These are phyloP conservation scores for Solanum etuberosum DNA, from an alignment of 257 asterid genomes.

Conservation along the genomic window DNA sequence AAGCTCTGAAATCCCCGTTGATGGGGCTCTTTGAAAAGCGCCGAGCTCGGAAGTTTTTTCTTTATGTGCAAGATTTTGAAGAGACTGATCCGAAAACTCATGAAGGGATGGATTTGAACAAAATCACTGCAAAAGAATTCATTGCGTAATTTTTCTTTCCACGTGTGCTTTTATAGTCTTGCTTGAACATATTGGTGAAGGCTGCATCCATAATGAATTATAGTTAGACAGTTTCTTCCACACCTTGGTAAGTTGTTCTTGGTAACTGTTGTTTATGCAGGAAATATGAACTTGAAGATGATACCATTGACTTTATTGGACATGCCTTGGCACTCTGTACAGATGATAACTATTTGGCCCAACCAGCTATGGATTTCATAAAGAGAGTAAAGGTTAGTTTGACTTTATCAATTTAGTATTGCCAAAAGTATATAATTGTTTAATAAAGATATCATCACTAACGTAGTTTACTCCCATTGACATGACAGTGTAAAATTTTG, in stretches of 20 bases:
- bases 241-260: neutral
- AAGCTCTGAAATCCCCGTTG: conserved; percentile 85
- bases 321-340: conserved; percentile 83
- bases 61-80: conserved; percentile 86
- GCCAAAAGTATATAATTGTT: neutral
- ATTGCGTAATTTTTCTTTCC: conserved; percentile 43
- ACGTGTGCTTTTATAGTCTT: neutral
- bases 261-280: conserved; percentile 30
- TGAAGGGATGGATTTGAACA: conserved; percentile 70
- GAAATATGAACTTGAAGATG: conserved; percentile 88
- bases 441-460: neutral
- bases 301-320: conserved; percentile 86
- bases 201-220: neutral
- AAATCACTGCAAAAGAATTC: conserved; percentile 54
- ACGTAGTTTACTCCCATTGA: neutral
- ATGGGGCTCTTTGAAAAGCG: conserved; percentile 97
- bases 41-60: conserved; percentile 83
- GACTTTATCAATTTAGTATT: neutral
- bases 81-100: conserved; percentile 85
- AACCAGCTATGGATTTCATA: conserved; percentile 73
- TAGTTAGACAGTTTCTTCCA: neutral
- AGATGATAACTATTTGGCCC: conserved; percentile 71
- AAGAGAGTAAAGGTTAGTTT: conserved; percentile 74
- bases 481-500: neutral
- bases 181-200: neutral